Percentiles rank a stretch among this genome's conserved stretches.
These are phyloP conservation scores for Thielaviopsis populi DNA, from an alignment of 2,329 filamentous ascomycete genomes.

Conservation along the genomic window DNA sequence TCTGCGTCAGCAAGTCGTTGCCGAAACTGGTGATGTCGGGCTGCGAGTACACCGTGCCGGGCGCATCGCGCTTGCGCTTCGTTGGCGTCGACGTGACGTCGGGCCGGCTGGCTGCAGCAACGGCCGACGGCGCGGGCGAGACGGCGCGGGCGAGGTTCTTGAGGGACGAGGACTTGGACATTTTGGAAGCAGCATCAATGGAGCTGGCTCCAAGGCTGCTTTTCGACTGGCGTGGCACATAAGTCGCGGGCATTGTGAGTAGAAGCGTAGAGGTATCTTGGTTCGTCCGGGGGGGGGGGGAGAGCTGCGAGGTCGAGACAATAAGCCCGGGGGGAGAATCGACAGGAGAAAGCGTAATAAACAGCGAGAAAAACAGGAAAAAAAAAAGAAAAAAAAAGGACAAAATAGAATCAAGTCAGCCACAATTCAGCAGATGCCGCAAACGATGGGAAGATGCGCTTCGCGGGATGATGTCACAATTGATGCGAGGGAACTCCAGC, in stretches of 20 bases:
- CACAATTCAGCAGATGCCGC: not conserved
- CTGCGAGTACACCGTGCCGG: constrained; percentile 54
- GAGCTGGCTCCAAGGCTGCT: constrained; percentile 8
- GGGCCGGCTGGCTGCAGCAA: constrained; percentile 27
- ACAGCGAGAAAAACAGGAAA: not conserved
- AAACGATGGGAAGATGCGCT: not conserved
- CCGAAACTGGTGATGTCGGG: constrained; percentile 62
- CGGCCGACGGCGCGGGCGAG: constrained; percentile 47
- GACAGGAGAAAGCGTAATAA: not conserved
- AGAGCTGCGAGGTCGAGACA: not conserved
- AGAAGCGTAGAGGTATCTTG: not conserved
- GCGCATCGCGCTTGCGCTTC: constrained; percentile 43
- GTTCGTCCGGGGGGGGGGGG: not conserved
- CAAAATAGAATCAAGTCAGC: not conserved
- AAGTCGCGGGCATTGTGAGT: constrained; percentile 6
- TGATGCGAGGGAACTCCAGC: no score
- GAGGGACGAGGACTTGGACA: constrained; percentile 38
- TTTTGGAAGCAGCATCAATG: constrained; percentile 42
- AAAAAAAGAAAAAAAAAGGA: not conserved
- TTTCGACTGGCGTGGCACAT: constrained; percentile 11
- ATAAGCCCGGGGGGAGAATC: not conserved
- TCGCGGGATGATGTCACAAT: no score
- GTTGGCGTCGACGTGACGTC: constrained; percentile 41
- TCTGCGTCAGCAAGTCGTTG: constrained; percentile 69
- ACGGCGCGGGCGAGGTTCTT: constrained; percentile 39